Percentiles rank a stretch among this genome's conserved stretches.
Conservation (phyloP, 306 rosid species). For the Cucurbita pepo region DNA sequence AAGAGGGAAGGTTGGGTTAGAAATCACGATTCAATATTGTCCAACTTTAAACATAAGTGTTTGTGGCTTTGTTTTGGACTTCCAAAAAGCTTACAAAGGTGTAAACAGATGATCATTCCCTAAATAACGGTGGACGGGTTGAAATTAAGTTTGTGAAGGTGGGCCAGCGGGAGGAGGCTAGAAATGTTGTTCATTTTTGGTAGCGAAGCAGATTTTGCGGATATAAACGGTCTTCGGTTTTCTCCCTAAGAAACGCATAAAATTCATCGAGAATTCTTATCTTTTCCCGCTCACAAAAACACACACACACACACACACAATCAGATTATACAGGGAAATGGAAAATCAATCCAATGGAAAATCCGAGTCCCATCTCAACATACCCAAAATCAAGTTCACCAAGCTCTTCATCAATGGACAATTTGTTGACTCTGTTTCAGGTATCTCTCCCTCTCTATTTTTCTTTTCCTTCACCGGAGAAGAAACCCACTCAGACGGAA, state of each 20-base stretch:
- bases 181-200: neutral
- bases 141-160: neutral
- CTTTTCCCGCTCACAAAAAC: neutral
- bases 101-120: no score
- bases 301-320: neutral
- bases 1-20: no score
- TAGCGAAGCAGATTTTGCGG: neutral
- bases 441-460: neutral
- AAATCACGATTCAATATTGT: no score
- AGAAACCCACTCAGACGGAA: no score
- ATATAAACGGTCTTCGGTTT: neutral
- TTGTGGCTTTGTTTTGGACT: no score
- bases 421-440: constrained; percentile 58
- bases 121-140: neutral
- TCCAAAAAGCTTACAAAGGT: no score
- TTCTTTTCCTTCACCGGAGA: no score
- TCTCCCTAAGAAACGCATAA: neutral
- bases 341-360: constrained; percentile 13
- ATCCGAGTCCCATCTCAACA: constrained; percentile 12
- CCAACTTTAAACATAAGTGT: no score
- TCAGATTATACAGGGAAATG: constrained; percentile 12
- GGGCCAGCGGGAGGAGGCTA: neutral
- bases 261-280: neutral
- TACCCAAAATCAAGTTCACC: constrained; percentile 59
- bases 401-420: constrained; percentile 85